Base-by-base conservation (phyloP, 768 basidiomycete species). In the Phanerochaete sordida region DNA sequence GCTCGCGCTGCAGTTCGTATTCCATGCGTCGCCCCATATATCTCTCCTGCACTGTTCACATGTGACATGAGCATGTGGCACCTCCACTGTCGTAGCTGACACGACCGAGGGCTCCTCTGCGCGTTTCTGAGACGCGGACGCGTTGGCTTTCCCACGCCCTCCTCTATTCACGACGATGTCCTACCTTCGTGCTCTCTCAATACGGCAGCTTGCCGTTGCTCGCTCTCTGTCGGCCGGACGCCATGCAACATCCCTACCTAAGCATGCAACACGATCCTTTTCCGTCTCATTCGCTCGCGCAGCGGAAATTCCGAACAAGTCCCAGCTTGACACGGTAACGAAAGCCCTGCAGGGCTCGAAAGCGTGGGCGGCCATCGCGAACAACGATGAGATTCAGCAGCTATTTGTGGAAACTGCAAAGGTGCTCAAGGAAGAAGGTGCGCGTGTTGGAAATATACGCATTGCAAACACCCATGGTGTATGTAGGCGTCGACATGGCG, bases 341-440 rank as follows among this genome's bases (percentile, higher is more conserved):
- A 4, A 48, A 16, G 55, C 52, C 12, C 27, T 63, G 26, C 27
- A 37, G 27, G 54, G 56, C 33, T 37, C 52, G 7, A 60, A 63
- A 31, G 16, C 59, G 37, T 59, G 55, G 49, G 48, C 45, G 21
- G 43, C 58, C 12, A 51, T 66, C 2, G 16, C 44, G 28, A 26
- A 51, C 7, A 66, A 66, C 43, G 52, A 50, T 15, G 63, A 58
- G 49, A 46, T 60, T 15, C 57, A 54, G 33, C 33, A 56, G 26
- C 19, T 61, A 5, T 30, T 64, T 6, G 35, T 50, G 54, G 63
- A 66, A 12, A 33, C 52, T 6, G 33, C 43, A 13, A 27, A 59
- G 33, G 56, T 64, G 13, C 26, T 64, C 33, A 50, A 64, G 54
- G 62, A 66, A 28, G 60, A 66, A 62, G 65, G 65, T 64, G 19